phyloP scores from a whole-genome alignment of 208 protist species.

The Wallacemonas sp. region DNA sequence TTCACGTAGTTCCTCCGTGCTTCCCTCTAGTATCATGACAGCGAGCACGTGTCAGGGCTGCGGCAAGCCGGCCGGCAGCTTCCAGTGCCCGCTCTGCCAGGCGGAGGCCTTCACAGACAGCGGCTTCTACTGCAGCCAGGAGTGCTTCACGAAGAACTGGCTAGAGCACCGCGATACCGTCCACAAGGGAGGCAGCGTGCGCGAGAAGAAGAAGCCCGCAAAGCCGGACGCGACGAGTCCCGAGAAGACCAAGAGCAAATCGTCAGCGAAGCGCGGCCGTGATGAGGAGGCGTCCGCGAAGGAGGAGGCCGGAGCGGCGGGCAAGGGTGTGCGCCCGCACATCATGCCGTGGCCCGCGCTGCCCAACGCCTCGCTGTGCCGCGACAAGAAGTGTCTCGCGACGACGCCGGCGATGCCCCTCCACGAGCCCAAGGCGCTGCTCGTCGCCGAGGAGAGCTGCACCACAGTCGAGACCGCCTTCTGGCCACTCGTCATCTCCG shows the following conservation, averaged over 20 bases:
- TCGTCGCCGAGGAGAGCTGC: neutral
- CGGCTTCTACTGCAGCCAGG: slow-evolving; percentile 85
- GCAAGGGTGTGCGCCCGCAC: neutral
- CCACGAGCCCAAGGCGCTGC: slow-evolving; percentile 38
- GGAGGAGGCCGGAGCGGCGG: neutral
- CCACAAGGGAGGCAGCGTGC: slow-evolving; percentile 71
- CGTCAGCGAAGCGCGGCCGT: slow-evolving; percentile 23
- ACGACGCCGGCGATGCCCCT: slow-evolving; percentile 35
- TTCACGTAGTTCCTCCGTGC: neutral
- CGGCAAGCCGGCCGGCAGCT: slow-evolving; percentile 36
- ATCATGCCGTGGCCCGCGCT: slow-evolving; percentile 45
- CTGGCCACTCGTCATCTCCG: slow-evolving; percentile 57
- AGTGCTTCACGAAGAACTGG: slow-evolving; percentile 85
- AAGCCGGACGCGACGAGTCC: slow-evolving; percentile 7
- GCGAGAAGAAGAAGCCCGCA: slow-evolving; percentile 35
- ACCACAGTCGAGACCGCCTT: slow-evolving; percentile 20
- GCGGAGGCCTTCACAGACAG: slow-evolving; percentile 50
- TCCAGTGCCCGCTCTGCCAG: slow-evolving; percentile 89
- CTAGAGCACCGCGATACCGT: slow-evolving; percentile 64
- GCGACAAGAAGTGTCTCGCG: slow-evolving; percentile 18
- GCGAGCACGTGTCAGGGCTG: slow-evolving; percentile 56
- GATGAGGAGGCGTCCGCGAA: neutral
- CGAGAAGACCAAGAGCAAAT: neutral
- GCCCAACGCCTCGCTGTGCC: slow-evolving; percentile 22
- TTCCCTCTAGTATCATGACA: slow-evolving; percentile 3